Percentiles rank a stretch among this genome's conserved stretches.
phyloP scores from a whole-genome alignment of 106 monocot genomes.

The Acanthochlamys bracteata region DNA sequence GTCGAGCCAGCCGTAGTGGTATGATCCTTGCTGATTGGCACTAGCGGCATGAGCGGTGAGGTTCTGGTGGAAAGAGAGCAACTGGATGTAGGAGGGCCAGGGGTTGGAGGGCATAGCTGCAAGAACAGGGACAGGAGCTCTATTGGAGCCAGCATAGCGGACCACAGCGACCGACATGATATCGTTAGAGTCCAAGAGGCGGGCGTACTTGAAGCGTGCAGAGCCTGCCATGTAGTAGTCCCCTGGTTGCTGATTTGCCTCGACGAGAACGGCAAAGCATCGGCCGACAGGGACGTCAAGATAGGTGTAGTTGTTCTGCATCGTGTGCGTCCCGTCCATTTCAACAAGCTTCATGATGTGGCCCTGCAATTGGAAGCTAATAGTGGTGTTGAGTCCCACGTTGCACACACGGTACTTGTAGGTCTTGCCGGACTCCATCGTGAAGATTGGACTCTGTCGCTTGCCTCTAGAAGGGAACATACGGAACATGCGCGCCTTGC shows the following conservation, averaged over 20 bases:
- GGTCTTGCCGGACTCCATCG: constrained; percentile 28
- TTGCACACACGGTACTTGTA: constrained; percentile 49
- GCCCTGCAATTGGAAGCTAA: constrained; percentile 44
- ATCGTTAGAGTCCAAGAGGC: constrained; percentile 17
- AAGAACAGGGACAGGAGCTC: constrained; percentile 16
- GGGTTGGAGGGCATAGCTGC: constrained; percentile 25
- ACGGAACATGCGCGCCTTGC: constrained; percentile 10
- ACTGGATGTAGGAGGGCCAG: constrained; percentile 43
- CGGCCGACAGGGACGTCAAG: constrained; percentile 51
- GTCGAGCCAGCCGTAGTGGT: constrained; percentile 43
- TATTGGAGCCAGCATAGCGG: constrained; percentile 31
- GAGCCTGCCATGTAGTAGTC: constrained; percentile 49
- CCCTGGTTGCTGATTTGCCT: constrained; percentile 28
- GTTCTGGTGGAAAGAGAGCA: constrained; percentile 48
- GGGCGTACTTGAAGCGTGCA: constrained; percentile 44
- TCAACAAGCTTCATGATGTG: constrained; percentile 45
- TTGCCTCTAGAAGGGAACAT: background rate
- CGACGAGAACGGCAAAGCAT: constrained; percentile 49
- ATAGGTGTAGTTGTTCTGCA: constrained; percentile 42
- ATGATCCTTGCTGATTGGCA: constrained; percentile 52
- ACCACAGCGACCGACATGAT: constrained; percentile 26
- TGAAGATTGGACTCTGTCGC: constrained; percentile 15
- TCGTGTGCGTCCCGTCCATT: constrained; percentile 45
- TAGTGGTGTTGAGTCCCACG: constrained; percentile 24
- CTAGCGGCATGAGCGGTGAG: constrained; percentile 48